phyloP scores from a whole-genome alignment of 2,329 filamentous ascomycete species.

The Domatiomyces catenatus region DNA sequence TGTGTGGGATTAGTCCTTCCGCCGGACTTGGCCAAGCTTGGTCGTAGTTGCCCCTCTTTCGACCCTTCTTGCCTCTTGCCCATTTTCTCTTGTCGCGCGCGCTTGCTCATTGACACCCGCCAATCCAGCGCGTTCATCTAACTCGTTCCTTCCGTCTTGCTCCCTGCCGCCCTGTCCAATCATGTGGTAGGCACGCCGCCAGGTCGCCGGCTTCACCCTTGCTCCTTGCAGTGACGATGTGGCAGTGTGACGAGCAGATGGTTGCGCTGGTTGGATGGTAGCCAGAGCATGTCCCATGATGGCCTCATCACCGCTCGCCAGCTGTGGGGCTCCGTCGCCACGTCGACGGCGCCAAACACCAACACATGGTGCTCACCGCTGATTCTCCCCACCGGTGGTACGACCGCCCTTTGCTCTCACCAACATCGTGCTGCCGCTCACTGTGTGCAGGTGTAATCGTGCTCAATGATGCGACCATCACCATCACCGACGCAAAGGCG shows the following conservation, averaged over 20 bases:
- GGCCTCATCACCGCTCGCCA: conserved; percentile 14
- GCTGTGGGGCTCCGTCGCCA: conserved; percentile 15
- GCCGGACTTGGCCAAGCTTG: no score
- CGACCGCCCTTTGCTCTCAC: conserved; percentile 7
- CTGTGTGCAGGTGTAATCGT: conserved; percentile 23
- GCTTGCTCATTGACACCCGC: no score
- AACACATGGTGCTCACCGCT: conserved; percentile 46
- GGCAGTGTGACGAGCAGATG: neutral
- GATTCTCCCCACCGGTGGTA: conserved; percentile 44
- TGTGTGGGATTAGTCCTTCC: no score
- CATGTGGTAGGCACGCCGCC: neutral
- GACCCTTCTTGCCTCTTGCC: no score
- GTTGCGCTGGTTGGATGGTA: conserved; percentile 7
- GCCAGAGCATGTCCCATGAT: conserved; percentile 12
- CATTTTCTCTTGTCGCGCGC: no score
- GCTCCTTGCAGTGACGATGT: neutral
- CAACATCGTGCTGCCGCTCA: neutral
- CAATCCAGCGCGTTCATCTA: neutral
- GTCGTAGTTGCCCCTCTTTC: no score
- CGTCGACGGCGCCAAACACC: conserved; percentile 19
- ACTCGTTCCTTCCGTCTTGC: neutral
- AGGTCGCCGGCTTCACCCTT: neutral
- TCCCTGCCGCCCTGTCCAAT: neutral
- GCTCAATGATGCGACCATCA: conserved; percentile 26
- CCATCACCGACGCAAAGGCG: conserved; percentile 34